Percentiles rank a stretch among this genome's conserved stretches.
These are phyloP conservation scores for Emmonsiellopsis sp. DNA, from an alignment of 2,329 filamentous ascomycete species.

Conservation along the genomic window DNA sequence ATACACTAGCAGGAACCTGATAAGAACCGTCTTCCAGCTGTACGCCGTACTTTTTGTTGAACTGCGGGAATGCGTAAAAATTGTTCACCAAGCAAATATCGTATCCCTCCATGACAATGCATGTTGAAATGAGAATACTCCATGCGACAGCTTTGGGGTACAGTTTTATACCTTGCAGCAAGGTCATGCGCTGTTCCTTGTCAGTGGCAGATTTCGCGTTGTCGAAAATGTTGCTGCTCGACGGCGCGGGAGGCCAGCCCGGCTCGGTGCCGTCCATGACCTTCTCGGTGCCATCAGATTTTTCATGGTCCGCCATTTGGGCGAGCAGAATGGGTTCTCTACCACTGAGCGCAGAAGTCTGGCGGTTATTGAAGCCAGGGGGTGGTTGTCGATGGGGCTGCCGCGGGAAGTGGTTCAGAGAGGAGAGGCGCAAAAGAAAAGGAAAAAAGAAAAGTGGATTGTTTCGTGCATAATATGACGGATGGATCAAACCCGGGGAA, in stretches of 20 bases:
- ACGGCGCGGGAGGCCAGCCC: not conserved
- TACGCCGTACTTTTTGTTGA: constrained; percentile 33
- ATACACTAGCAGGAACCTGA: constrained; percentile 30
- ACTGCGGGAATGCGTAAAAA: constrained; percentile 49
- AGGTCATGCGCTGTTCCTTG: constrained; percentile 55
- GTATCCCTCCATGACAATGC: constrained; percentile 87
- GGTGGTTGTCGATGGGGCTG: not conserved
- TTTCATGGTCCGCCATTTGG: not conserved
- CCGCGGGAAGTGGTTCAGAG: not conserved
- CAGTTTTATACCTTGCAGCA: constrained; percentile 65
- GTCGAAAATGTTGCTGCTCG: constrained; percentile 21
- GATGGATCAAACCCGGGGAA: not conserved
- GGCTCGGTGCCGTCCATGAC: not conserved
- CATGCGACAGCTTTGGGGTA: constrained; percentile 82
- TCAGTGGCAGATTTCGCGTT: constrained; percentile 35
- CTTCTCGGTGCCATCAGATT: not conserved
- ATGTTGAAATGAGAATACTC: constrained; percentile 80
- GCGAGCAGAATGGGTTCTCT: not conserved
- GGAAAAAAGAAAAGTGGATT: not conserved
- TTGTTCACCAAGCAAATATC: constrained; percentile 74
- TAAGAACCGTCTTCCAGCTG: constrained; percentile 24
- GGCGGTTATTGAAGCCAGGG: not conserved
- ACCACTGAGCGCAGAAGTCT: not conserved
- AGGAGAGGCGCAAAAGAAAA: not conserved
- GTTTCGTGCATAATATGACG: not conserved